A percentile compares a stretch with the other conserved stretches of the same genome.
Evolutionary conservation across 768 basidiomycete species (phyloP).

Genomic region (Boletus rubroflammeus): DNA sequence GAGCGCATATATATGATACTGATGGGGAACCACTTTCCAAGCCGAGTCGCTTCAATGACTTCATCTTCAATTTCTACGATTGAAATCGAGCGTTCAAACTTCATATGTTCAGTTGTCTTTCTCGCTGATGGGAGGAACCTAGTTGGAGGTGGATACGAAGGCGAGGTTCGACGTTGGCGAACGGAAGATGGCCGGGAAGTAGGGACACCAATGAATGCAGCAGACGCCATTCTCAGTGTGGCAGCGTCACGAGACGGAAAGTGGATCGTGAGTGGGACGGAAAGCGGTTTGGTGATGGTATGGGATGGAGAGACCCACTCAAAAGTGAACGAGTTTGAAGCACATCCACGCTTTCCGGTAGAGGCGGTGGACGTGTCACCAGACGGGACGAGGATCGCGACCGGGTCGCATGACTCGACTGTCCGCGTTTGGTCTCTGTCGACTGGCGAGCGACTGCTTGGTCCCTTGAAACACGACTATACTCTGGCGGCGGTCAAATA

Average conservation of each 20-base stretch:
- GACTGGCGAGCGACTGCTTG: background rate
- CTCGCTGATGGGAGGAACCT: conserved; percentile 3
- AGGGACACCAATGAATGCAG: background rate
- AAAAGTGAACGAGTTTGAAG: background rate
- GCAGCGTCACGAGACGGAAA: conserved; percentile 2
- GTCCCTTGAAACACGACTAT: background rate
- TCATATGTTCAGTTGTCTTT: conserved; percentile 5
- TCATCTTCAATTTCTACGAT: background rate
- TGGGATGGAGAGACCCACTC: conserved; percentile 2
- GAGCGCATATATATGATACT: background rate
- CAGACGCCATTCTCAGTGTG: background rate
- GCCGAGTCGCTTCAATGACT: background rate
- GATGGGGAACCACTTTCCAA: background rate
- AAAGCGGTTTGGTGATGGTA: background rate
- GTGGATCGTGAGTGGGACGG: conserved; percentile 7
- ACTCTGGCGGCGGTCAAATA: conserved; percentile 10
- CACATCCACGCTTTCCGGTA: background rate
- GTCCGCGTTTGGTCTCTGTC: conserved; percentile 1
- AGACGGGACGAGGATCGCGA: conserved; percentile 8
- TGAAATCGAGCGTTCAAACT: background rate
- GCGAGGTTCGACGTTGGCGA: conserved; percentile 4
- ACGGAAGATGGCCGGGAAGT: conserved; percentile 2
- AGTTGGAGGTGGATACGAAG: conserved; percentile 5
- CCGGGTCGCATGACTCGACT: conserved; percentile 9
- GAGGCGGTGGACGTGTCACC: conserved; percentile 9